Conservation (phyloP, 2,329 filamentous ascomycete species). For the Fusarium compactum region DNA sequence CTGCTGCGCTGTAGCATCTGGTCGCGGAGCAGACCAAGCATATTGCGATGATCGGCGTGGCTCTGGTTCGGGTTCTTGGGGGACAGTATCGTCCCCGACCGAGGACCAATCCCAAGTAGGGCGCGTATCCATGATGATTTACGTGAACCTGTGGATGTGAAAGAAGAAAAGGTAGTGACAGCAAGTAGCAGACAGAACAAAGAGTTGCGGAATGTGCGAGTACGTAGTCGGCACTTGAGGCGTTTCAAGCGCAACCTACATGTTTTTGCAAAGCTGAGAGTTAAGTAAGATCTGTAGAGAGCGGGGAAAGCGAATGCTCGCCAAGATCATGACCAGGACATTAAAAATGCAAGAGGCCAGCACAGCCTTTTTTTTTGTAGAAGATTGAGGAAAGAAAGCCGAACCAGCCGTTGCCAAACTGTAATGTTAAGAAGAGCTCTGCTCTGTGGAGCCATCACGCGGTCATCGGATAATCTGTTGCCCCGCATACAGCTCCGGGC, state of each 20-base stretch:
- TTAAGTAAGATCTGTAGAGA: conserved; percentile 27
- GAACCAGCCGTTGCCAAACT: conserved; percentile 45
- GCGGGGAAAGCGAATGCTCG: conserved; percentile 40
- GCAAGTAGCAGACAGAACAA: conserved; percentile 22
- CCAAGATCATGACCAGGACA: conserved; percentile 39
- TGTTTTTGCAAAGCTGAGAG: conserved; percentile 39
- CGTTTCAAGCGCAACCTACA: conserved; percentile 47
- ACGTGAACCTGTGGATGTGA: conserved; percentile 38
- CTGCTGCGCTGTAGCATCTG: conserved; percentile 3
- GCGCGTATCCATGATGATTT: conserved; percentile 46
- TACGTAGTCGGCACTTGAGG: conserved; percentile 32
- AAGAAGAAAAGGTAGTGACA: conserved; percentile 24
- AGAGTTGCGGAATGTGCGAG: conserved; percentile 15
- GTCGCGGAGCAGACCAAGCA: conserved; percentile 16
- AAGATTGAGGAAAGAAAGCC: conserved; percentile 45
- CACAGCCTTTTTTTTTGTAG: conserved; percentile 46
- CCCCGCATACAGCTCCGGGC: conserved; percentile 44
- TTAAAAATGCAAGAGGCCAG: conserved; percentile 47
- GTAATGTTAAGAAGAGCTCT: conserved; percentile 31
- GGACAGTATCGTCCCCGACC: conserved; percentile 28
- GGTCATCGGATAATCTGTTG: conserved; percentile 46
- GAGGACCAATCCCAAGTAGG: conserved; percentile 48
- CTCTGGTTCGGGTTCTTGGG: conserved; percentile 27
- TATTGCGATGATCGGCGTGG: conserved; percentile 18
- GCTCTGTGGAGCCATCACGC: conserved; percentile 16